Base-by-base conservation (phyloP, 108 stramenopile genomes). In the Asterionellopsis glacialis region DNA sequence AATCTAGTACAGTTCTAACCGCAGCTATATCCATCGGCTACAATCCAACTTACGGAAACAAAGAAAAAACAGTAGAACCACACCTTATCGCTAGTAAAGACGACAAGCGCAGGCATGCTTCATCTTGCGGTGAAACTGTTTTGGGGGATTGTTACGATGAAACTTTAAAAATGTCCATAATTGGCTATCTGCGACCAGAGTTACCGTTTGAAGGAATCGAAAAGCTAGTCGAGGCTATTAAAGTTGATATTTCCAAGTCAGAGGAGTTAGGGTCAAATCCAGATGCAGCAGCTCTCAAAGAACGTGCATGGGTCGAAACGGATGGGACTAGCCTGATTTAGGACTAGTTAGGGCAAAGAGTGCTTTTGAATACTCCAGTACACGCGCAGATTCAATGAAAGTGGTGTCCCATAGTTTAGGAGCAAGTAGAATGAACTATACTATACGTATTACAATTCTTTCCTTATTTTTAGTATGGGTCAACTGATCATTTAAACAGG, bases 21-120 rank as follows among this genome's bases (percentile, higher is more conserved):
- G 69, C 87, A 11, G 84, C 85, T 16, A 70, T 87, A 26, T 80
- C 80, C n/a, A 88, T 91, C 24, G 95, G 95, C 9, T 95, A 87
- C 72, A 96, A 96, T 66, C 95, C 95, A n/a, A 84, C 81, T 4
- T 96, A 88, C 55, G 72, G 65, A 5, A 96, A 96, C 51, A 61
- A 81, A 42, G 63, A 63, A 54, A 84, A 87, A 63, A 93, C 93
- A 0, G 69, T 90, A 11, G 95, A 93, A 61, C 90, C 91, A 14
- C 91, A 91, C 66, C 60, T 91, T 51, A 93, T 95, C 58, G 90
- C 90, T 40, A 16, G 63, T 13, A 45, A 39, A 1, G 68, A 74
- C 26, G 72, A 73, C 48, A 57, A 67, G 0, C 50, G 59, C 28
- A 56, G 91, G 22, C 81, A 82, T 68, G 64, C 65, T 13, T 75